Base-by-base conservation (phyloP, 2,329 filamentous ascomycete species). In the Pseudocercospora fuligena region DNA sequence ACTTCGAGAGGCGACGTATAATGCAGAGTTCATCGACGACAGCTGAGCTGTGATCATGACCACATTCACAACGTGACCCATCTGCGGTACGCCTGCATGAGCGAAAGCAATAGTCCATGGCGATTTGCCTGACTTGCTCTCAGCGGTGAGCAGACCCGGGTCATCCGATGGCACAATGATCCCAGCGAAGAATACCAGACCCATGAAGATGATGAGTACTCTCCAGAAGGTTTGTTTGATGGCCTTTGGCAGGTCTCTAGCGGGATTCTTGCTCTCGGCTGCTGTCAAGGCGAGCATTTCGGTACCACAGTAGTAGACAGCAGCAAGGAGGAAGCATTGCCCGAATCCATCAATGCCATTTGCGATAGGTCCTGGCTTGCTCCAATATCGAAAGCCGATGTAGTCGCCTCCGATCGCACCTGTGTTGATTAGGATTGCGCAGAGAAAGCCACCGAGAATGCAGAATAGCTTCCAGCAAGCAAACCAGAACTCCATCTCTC, bases 271-370 rank as follows among this genome's bases (percentile, higher is more conserved):
- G 8, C 31, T 58, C 36, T 67, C 65, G 14, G 61, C 65, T 51
- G 62, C 62, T 11, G 65, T 67, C n/a, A 67, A 29, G 8, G 65
- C 65, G 2, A 67, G 47, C 65, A 67, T 62, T 33, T 67, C 65
- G 1, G 64, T 66, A 6, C 64, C 64, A 27, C 60, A 63, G 46
- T 66, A 63, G 64, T 66, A 66, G 9, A 67, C 65, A 29, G 65
- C 65, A 3, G 65, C 65, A 27, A 65, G 65, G 19, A 67, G 33
- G 27, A 66, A 66, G 27, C 54, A 66, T 53, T 66, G 63, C n/a
- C 64, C 63, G 57, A 66, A 66, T 11, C 66, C 66, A 57, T 68
- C 59, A 49, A 67, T 65, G 19, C 65, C 65, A 46, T 67, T 67
- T 8, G 62, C 49, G 27, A 65, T 61, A 5, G 65, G 65, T 11